Percentiles rank a stretch among this genome's conserved stretches.
phyloP scores from a whole-genome alignment of 345 rosid genomes.

The Murraya koenigii region DNA sequence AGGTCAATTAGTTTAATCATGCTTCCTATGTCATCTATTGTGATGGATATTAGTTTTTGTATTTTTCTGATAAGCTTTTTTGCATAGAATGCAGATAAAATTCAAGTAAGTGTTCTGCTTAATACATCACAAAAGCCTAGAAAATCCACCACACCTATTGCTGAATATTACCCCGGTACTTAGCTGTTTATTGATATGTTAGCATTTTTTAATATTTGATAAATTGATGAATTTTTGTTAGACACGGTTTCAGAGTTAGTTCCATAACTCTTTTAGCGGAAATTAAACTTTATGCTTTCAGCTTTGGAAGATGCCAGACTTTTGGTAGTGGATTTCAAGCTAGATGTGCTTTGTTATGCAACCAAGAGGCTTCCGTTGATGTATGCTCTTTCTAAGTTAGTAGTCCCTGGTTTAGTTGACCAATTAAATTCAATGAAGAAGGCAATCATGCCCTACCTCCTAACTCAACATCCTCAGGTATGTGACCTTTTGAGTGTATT shows the following conservation, averaged over 20 bases:
- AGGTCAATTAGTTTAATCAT: slow-evolving; percentile 6
- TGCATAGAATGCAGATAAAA: slow-evolving; percentile 81
- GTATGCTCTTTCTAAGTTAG: slow-evolving; percentile 58
- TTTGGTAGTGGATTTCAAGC: slow-evolving; percentile 59
- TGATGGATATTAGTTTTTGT: slow-evolving; percentile 14
- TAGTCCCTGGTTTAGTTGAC: slow-evolving; percentile 73
- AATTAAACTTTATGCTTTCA: slow-evolving; percentile 28
- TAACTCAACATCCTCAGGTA: slow-evolving; percentile 63
- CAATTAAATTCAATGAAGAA: slow-evolving; percentile 71
- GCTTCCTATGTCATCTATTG: neutral
- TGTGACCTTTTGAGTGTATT: neutral
- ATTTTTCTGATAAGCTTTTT: slow-evolving; percentile 33
- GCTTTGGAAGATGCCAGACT: slow-evolving; percentile 70
- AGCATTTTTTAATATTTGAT: slow-evolving; percentile 3
- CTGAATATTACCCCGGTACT: slow-evolving; percentile 77
- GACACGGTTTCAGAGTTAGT: neutral
- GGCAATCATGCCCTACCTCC: slow-evolving; percentile 47
- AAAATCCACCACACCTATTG: slow-evolving; percentile 51
- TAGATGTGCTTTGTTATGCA: slow-evolving; percentile 77
- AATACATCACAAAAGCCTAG: slow-evolving; percentile 53
- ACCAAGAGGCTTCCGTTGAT: slow-evolving; percentile 61
- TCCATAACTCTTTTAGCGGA: neutral
- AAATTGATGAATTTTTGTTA: neutral
- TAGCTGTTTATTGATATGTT: slow-evolving; percentile 6
- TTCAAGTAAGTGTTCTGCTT: slow-evolving; percentile 64